Evolutionary conservation across 2,329 filamentous ascomycete species (phyloP).

Genomic region (Epichloe aotearoae): DNA sequence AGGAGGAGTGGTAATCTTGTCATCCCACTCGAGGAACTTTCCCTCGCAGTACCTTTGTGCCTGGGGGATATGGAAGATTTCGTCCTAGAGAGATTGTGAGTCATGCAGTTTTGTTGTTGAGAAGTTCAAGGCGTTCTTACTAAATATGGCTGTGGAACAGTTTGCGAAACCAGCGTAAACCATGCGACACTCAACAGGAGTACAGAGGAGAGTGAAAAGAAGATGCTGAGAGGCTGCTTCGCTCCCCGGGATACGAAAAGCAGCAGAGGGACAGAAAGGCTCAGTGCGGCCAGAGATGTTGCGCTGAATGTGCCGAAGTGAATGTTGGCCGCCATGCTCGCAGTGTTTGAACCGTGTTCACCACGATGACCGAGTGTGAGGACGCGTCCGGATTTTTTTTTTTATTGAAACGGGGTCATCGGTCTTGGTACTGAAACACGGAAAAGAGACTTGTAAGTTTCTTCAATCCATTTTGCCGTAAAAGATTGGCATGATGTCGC

Average conservation of each 20-base stretch:
- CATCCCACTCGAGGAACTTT: constrained; percentile 70
- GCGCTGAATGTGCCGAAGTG: not conserved
- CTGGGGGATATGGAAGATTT: constrained; percentile 82
- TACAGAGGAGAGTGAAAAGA: constrained; percentile 5
- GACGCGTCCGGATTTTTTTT: not conserved
- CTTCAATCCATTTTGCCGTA: not conserved
- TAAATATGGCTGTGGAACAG: constrained; percentile 41
- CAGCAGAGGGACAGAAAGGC: constrained; percentile 4
- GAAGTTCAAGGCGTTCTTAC: constrained; percentile 20
- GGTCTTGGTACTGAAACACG: not conserved
- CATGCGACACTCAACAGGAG: constrained; percentile 10
- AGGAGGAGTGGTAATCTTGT: constrained; percentile 93
- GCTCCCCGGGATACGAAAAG: not conserved
- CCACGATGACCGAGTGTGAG: not conserved
- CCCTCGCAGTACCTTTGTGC: constrained; percentile 75
- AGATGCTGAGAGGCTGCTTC: not conserved
- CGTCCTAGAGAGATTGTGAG: constrained; percentile 45
- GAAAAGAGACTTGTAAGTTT: too few relatives aligned
- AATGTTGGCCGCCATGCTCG: not conserved
- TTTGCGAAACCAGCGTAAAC: constrained; percentile 12
- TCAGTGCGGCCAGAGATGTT: constrained; percentile 2
- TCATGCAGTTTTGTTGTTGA: too few relatives aligned
- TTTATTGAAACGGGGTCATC: not conserved
- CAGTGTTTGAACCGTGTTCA: not conserved
- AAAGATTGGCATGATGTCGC: not conserved